These are phyloP conservation scores for Combretum micranthum DNA, from an alignment of 345 rosid genomes.

Conservation along the genomic window DNA sequence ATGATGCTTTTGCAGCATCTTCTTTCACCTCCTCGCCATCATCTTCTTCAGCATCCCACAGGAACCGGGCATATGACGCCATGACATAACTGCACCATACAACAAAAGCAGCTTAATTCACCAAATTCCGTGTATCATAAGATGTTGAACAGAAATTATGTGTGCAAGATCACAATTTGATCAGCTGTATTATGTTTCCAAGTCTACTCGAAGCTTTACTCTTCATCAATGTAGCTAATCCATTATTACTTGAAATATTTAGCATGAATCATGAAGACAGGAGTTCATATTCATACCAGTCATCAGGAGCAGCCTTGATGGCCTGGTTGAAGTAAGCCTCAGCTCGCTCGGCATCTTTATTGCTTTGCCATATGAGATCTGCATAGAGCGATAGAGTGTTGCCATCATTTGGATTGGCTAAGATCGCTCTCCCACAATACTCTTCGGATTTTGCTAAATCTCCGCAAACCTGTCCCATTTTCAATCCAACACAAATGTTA, in stretches of 20 bases:
- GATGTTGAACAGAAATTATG: no score
- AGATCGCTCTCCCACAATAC: slow-evolving; percentile 74
- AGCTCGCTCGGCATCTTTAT: slow-evolving; percentile 66
- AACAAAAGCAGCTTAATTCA: slow-evolving; percentile 2
- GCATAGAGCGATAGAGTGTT: slow-evolving; percentile 74
- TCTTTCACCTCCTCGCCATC: slow-evolving; percentile 33
- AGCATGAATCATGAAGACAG: neutral
- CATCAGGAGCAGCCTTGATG: slow-evolving; percentile 70
- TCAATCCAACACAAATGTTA: slow-evolving; percentile 4
- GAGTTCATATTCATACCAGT: slow-evolving; percentile 42
- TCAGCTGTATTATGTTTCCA: no score
- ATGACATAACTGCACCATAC: slow-evolving; percentile 59
- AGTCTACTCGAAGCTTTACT: no score
- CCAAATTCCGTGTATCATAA: no score
- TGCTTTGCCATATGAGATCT: slow-evolving; percentile 67
- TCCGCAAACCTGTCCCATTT: slow-evolving; percentile 46
- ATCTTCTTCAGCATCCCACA: slow-evolving; percentile 85
- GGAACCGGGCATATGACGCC: slow-evolving; percentile 84
- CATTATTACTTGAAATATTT: no score
- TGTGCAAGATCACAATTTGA: no score
- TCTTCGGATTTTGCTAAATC: slow-evolving; percentile 71
- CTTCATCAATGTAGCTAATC: no score
- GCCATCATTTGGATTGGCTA: slow-evolving; percentile 59
- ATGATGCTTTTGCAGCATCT: slow-evolving; percentile 17
- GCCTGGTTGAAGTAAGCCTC: slow-evolving; percentile 75